These are phyloP conservation scores for Aspergillus nomiae DNA, from an alignment of 2,329 filamentous ascomycete species.

Conservation along the genomic window DNA sequence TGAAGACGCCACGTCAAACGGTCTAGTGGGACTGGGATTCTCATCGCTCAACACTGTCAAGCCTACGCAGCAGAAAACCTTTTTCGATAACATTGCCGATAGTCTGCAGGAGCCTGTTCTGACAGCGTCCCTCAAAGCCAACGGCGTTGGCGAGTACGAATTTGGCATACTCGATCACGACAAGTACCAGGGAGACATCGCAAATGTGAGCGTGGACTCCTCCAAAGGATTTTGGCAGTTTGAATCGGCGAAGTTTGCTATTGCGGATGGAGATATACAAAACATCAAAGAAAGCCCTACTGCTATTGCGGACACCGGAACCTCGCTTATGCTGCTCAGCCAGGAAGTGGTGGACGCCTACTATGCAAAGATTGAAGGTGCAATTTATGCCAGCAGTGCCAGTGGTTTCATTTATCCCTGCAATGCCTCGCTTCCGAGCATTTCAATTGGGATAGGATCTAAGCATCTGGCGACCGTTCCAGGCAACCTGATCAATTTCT, in stretches of 20 bases:
- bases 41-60: slow-evolving; percentile 65
- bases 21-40: slow-evolving; percentile 71
- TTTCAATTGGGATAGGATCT: slow-evolving; percentile 57
- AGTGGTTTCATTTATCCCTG: slow-evolving; percentile 63
- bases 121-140: slow-evolving; percentile 67
- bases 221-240: slow-evolving; percentile 71
- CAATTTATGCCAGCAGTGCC: slow-evolving; percentile 46
- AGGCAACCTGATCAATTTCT: slow-evolving; percentile 59
- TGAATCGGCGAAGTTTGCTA: slow-evolving; percentile 56
- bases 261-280: slow-evolving; percentile 50
- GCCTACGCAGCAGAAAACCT: slow-evolving; percentile 67
- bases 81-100: slow-evolving; percentile 70
- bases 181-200: slow-evolving; percentile 65
- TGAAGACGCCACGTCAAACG: slow-evolving; percentile 62
- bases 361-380: slow-evolving; percentile 58
- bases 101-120: slow-evolving; percentile 67
- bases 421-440: slow-evolving; percentile 53
- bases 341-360: slow-evolving; percentile 60
- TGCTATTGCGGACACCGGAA: slow-evolving; percentile 70
- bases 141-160: slow-evolving; percentile 66
- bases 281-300: slow-evolving; percentile 32
- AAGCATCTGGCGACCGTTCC: slow-evolving; percentile 55
- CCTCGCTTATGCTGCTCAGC: slow-evolving; percentile 65
- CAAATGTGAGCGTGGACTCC: slow-evolving; percentile 63
- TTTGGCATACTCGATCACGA: slow-evolving; percentile 69